Percentiles rank a stretch among this genome's conserved stretches.
Conservation (phyloP, 192 early-diverging fungal genomes). For the Coemansia sp. region DNA sequence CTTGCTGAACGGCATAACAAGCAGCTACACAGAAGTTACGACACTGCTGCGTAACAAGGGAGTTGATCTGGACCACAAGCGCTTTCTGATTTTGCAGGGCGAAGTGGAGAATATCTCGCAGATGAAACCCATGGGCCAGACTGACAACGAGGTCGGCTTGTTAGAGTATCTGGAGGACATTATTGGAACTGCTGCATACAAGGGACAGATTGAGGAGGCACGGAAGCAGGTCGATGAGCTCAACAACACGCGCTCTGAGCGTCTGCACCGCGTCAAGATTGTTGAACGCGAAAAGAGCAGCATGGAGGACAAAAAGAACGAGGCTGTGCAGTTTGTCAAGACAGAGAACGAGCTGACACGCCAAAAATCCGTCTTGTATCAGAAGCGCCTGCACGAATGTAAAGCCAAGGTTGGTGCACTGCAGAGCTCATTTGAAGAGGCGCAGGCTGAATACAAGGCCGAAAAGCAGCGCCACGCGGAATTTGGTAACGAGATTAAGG, state of each 20-base stretch:
- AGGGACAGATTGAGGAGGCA: slow-evolving; percentile 77
- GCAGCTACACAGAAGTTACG: slow-evolving; percentile 82
- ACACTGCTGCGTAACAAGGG: slow-evolving; percentile 77
- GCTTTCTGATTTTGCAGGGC: slow-evolving; percentile 96
- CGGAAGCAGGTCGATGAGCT: slow-evolving; percentile 68
- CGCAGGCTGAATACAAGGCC: slow-evolving; percentile 57
- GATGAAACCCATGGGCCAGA: slow-evolving; percentile 95
- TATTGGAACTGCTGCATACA: slow-evolving; percentile 90
- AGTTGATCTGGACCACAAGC: slow-evolving; percentile 95
- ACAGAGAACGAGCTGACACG: slow-evolving; percentile 75
- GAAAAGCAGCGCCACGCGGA: slow-evolving; percentile 63
- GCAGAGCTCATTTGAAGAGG: slow-evolving; percentile 57
- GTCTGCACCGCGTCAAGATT: slow-evolving; percentile 80
- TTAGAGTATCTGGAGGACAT: slow-evolving; percentile 99
- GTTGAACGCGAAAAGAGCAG: slow-evolving; percentile 84
- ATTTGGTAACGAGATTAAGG: slow-evolving; percentile 63
- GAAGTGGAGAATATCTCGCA: slow-evolving; percentile 98
- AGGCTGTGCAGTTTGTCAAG: slow-evolving; percentile 77
- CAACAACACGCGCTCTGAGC: slow-evolving; percentile 74
- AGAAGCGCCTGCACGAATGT: slow-evolving; percentile 68
- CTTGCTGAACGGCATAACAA: slow-evolving; percentile 64
- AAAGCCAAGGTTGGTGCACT: slow-evolving; percentile 50
- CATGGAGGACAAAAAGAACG: slow-evolving; percentile 75
- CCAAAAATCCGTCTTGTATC: slow-evolving; percentile 75
- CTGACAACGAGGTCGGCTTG: slow-evolving; percentile 90